Conservation (phyloP, 352 stramenopile genomes). For the Pythium plurisporium region DNA sequence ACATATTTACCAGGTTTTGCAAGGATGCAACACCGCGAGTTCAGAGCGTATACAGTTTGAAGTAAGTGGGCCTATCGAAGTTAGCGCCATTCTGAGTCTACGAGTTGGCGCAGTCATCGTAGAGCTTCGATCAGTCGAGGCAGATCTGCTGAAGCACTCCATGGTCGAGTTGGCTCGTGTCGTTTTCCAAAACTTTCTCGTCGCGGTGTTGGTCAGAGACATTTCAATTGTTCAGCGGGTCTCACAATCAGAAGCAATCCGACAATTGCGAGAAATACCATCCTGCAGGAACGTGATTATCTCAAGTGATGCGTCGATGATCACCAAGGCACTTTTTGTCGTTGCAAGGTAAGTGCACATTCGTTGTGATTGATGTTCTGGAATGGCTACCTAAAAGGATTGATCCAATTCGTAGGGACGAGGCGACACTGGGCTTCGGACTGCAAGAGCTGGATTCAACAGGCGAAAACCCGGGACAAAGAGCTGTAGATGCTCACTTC, state of each 20-base stretch:
- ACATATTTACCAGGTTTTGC: background rate
- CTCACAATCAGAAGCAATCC: background rate
- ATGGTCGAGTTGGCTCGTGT: constrained; percentile 16
- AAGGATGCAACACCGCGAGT: background rate
- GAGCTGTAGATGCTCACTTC: constrained; percentile 48
- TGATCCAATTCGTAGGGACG: background rate
- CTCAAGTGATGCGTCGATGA: background rate
- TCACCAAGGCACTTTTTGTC: constrained; percentile 1
- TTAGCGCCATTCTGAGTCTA: constrained; percentile 25
- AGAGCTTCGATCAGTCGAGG: background rate
- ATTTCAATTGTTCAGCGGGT: background rate
- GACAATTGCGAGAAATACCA: constrained; percentile 2
- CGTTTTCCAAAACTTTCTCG: constrained; percentile 56
- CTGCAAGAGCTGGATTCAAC: background rate
- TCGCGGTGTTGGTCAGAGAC: constrained; percentile 27
- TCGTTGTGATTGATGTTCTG: background rate
- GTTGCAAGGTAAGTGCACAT: constrained; percentile 10
- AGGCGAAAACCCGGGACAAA: background rate
- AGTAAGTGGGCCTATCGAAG: constrained; percentile 42
- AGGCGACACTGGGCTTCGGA: constrained; percentile 4
- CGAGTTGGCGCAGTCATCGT: constrained; percentile 13
- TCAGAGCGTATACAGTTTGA: constrained; percentile 12
- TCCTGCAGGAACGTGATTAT: constrained; percentile 16
- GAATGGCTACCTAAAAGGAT: too few relatives aligned
- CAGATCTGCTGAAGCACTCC: constrained; percentile 15